phyloP scores from a whole-genome alignment of 768 basidiomycete species.

The Dentipellis sp. region DNA sequence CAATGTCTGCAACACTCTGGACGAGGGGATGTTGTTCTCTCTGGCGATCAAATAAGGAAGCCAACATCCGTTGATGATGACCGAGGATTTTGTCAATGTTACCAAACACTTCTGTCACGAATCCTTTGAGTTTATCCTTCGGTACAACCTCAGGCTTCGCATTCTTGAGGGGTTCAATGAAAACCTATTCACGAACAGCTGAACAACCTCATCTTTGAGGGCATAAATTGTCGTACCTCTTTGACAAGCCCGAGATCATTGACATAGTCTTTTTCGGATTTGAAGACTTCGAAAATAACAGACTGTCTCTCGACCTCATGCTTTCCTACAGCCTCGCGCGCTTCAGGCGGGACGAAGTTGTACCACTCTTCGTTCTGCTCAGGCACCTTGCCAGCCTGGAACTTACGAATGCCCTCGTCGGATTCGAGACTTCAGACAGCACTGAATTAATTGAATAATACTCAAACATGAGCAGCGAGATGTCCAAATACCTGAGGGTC shows the following conservation, averaged over 20 bases:
- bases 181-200: slow-evolving; percentile 35
- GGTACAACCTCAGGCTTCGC: slow-evolving; percentile 61
- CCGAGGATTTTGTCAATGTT: slow-evolving; percentile 63
- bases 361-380: slow-evolving; percentile 82
- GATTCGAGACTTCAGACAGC: slow-evolving; percentile 38
- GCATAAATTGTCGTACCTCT: slow-evolving; percentile 36
- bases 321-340: slow-evolving; percentile 61
- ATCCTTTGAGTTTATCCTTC: slow-evolving; percentile 43
- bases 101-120: slow-evolving; percentile 76
- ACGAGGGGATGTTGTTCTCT: slow-evolving; percentile 79
- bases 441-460: not conserved
- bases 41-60: slow-evolving; percentile 69
- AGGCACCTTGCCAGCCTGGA: slow-evolving; percentile 56
- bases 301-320: slow-evolving; percentile 80
- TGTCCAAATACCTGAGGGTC: not conserved
- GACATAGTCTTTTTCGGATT: slow-evolving; percentile 85
- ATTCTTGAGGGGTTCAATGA: slow-evolving; percentile 53
- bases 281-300: slow-evolving; percentile 82
- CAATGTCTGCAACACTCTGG: slow-evolving; percentile 74
- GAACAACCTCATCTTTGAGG: not conserved
- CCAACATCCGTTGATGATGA: slow-evolving; percentile 63
- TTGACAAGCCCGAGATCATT: slow-evolving; percentile 63
- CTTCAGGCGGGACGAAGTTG: slow-evolving; percentile 62
- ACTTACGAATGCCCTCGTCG: slow-evolving; percentile 53
- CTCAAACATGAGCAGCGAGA: not conserved